Evolutionary conservation across 768 basidiomycete species (phyloP), one percentile per base, ranked within the genome.

Genomic region (Lepiota brunneoincarnata): DNA sequence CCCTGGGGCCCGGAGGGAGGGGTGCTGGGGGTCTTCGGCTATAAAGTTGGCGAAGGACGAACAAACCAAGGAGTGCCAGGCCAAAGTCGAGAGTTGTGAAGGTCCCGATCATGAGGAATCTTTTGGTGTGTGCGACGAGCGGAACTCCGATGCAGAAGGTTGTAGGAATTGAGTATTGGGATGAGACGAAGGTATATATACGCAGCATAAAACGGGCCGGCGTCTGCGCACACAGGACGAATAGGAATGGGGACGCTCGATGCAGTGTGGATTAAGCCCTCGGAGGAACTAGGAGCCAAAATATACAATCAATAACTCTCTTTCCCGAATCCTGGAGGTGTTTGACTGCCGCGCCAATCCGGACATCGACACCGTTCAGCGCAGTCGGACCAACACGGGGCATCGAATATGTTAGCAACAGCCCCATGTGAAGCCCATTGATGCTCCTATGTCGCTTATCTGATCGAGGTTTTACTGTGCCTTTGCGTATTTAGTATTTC

Each of bases 1-100:
- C 68, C 41, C 66, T 71, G 6, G 79, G 79, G 1, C 79, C 79
- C 0, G 79, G 79, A 23, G 79, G 79, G 28, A 74, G 63, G 44
- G 67, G 67, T n/a, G n/a, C 42, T 2, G 28, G 7, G 10, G 57
- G 24, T 23, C 54, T 57, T 36, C 54, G 60, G 10, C 41, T 55
- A 7, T 62, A 28, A n/a, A 64, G 28, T 46, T 58, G 57, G 44
- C 59, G 61, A 3, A 67, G 12, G 12, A 69, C 18, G 50, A 61
- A n/a, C 6, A 59, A 7, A 6, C 49, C 61, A 14, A 63, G 40
- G 31, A 53, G 26, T 6, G 57, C 44, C 11, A 64, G 51, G 38
- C 43, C 55, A 24, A 56, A 23, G 37, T 68, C 62, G 35, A 68
- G 49, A 4, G 59, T 31, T 3, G 51, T 55, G 14, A 65, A 17